Evolutionary conservation across 495 filamentous ascomycete species (phyloP).

Genomic region (Rusavskia elegans): DNA sequence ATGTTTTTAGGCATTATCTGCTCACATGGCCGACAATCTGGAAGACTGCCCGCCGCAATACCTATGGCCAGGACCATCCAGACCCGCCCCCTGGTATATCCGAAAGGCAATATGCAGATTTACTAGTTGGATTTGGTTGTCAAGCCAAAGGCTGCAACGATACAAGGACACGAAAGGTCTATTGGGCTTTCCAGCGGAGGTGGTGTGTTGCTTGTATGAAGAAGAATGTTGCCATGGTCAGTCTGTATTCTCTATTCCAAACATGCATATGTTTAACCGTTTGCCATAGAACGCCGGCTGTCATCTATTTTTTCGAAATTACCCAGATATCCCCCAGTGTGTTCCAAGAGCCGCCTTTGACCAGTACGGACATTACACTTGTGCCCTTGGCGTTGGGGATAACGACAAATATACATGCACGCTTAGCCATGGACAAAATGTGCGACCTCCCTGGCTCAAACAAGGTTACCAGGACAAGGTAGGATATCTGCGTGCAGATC

Average conservation of each 20-base stretch:
- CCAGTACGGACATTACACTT: no score
- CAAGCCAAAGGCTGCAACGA: conserved; percentile 8
- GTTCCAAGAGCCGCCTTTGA: no score
- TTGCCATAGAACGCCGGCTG: background rate
- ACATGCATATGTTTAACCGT: background rate
- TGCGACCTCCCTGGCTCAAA: no score
- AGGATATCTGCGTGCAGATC: background rate
- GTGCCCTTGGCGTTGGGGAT: no score
- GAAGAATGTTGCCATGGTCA: conserved; percentile 5
- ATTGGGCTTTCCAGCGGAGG: conserved; percentile 11
- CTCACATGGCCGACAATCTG: conserved; percentile 1
- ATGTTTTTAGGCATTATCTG: background rate
- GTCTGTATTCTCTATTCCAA: background rate
- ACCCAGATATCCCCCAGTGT: no score
- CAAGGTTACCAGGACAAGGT: background rate
- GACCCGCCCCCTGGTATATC: conserved; percentile 6
- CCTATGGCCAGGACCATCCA: conserved; percentile 10
- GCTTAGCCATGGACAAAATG: no score
- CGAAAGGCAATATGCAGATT: conserved; percentile 11
- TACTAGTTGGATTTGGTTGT: conserved; percentile 10
- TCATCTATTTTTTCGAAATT: conserved; percentile 1
- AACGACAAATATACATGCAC: no score
- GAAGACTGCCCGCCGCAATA: conserved; percentile 2
- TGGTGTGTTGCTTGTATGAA: conserved; percentile 9
- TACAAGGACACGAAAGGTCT: conserved; percentile 7